These are phyloP conservation scores for Trichomonascaceae sp. DNA, from an alignment of 1,139 yeast species.

Conservation along the genomic window DNA sequence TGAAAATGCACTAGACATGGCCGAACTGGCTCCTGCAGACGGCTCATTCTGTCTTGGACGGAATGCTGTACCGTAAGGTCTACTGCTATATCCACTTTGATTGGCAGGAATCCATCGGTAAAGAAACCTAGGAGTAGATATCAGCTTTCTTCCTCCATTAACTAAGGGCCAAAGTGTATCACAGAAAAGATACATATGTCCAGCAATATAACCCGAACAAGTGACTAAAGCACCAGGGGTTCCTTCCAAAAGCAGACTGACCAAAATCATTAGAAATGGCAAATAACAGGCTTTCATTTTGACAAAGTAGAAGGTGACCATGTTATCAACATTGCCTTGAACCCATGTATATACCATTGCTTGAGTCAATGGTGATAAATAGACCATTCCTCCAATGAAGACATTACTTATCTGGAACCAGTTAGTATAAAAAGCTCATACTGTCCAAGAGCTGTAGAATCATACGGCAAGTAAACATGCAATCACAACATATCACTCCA, in stretches of 20 bases:
- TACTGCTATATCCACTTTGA: neutral
- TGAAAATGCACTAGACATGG: slow-evolving; percentile 10
- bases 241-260: slow-evolving; percentile 29
- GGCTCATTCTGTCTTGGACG: neutral
- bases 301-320: slow-evolving; percentile 28
- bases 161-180: slow-evolving; percentile 19
- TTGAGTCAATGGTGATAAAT: slow-evolving; percentile 22
- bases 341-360: slow-evolving; percentile 36
- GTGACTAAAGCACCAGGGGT: slow-evolving; percentile 22
- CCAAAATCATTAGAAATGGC: slow-evolving; percentile 29
- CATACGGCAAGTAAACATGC: neutral
- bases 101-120: slow-evolving; percentile 7
- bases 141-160: slow-evolving; percentile 8
- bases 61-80: neutral
- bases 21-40: slow-evolving; percentile 1
- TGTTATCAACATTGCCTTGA: slow-evolving; percentile 30
- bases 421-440: neutral
- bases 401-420: slow-evolving; percentile 9
- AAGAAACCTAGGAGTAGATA: slow-evolving; percentile 9
- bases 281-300: slow-evolving; percentile 30
- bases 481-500: slow-evolving; percentile 10
- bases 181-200: slow-evolving; percentile 31
- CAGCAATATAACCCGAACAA: slow-evolving; percentile 32
- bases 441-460: slow-evolving; percentile 2
- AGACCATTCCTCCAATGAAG: slow-evolving; percentile 22